Base-by-base conservation (phyloP, 805 yeast genomes). In the Saccharomyces jurei region DNA sequence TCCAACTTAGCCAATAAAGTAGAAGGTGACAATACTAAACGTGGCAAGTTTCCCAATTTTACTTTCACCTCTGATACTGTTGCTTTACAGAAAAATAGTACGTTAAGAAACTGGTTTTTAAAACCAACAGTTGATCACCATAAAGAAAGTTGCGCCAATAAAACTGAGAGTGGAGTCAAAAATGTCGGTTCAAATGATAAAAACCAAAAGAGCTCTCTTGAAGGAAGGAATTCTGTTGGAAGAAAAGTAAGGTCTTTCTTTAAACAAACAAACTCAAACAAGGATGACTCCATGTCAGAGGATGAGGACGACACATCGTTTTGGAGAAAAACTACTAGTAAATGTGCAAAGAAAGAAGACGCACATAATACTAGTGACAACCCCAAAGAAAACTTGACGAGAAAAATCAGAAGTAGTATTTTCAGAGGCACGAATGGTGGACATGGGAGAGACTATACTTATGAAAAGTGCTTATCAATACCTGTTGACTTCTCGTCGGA, bases 111-210 rank as follows among this genome's bases (percentile, higher is more conserved):
- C 44, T 36, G 44, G 44, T 36, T 36, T 36, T 21, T 36, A 36
- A 36, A 36, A 21, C 44, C 44, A 11, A 36, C 44, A 36, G 25
- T 22, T 2, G 44, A 36, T 2, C 25, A 36, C 22, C 11, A 17
- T 6, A 36, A 36, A 17, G 25, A 8, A 8, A 13, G 1, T 17
- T 36, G 22, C 10, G 11, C 13, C 4, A 10, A 17, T 17, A 36
- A 17, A 17, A 22, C 9, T 17, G 44, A 36, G 17, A 17, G 2
- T 36, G 10, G 4, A 13, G 10, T 36, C 41, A 54, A 54, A 9
- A 52, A 50, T 13, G 51, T 25, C n/a, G 11, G 47, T 10, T 48
- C 46, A 25, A 49, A 52, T n/a, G 50, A 48, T 4, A 51, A 25
- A 21, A 26, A 51, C 28, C 36, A 22, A 10, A 41, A 41, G 17